A percentile compares a stretch with the other conserved stretches of the same genome.
These are phyloP conservation scores for Ophiostoma ulmi DNA, from an alignment of 2,329 filamentous ascomycete species.

Conservation along the genomic window DNA sequence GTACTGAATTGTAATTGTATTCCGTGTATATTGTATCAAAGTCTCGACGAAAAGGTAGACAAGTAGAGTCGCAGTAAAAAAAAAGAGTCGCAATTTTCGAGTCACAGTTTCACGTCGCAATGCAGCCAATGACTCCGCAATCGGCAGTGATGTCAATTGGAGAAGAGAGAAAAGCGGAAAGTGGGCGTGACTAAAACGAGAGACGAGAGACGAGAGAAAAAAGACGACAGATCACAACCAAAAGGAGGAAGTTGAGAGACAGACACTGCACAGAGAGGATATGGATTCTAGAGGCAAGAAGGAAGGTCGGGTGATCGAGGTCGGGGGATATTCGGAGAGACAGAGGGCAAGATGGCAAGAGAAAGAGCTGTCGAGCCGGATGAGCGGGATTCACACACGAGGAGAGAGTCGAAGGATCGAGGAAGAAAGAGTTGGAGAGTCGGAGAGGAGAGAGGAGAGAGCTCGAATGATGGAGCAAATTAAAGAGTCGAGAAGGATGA, in stretches of 20 bases:
- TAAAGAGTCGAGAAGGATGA: background rate
- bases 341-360: background rate
- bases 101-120: background rate
- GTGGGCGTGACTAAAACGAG: background rate
- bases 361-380: background rate
- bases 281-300: background rate
- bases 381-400: background rate
- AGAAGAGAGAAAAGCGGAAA: background rate
- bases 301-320: background rate
- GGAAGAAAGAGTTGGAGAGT: background rate
- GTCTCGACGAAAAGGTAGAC: background rate
- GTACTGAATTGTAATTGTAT: background rate
- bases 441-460: background rate
- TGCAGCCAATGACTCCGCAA: conserved; percentile 1
- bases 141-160: background rate
- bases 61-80: background rate
- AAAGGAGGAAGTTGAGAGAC: background rate
- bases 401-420: background rate
- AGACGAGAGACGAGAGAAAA: background rate
- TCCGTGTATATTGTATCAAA: background rate
- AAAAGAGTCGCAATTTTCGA: background rate
- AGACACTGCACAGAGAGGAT: background rate
- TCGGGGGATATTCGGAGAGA: background rate
- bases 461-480: background rate
- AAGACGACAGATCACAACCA: background rate